Evolutionary conservation across 2,329 filamentous ascomycete species (phyloP), one percentile per base, ranked within the genome.

Genomic region (Zarea fungicola): DNA sequence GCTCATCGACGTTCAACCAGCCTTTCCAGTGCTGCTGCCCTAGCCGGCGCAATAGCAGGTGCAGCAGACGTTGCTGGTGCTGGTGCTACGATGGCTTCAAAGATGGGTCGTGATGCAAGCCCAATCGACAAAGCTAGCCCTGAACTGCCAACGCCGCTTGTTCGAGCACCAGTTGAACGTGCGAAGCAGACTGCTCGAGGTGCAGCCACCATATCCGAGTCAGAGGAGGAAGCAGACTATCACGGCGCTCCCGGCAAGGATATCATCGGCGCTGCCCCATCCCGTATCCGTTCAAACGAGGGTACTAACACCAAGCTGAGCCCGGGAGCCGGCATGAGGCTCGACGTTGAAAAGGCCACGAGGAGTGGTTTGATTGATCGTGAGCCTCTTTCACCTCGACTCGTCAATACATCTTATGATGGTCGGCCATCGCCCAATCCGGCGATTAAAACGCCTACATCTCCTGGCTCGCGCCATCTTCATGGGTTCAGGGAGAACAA

Each of bases 1-100:
- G 74, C 76, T 28, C 65, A 70, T n/a, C 59, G 62, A 11, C 70
- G 71, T 13, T 63, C 69, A 13, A 62, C 61, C 19, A 75, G 63
- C 31, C 50, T 71, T 6, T 69, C 73, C 2, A 65, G 69, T 14
- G 62, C 65, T 13, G 70, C 66, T 49, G 71, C 67, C 51, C 58
- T 67, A 3, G 67, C 69, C 18, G 32, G 39, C 8, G 25, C 31
- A 29, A 29, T 14, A 2, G 46, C 23, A 6, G 46, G 13, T 23
- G 46, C 11, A 14, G 39, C 39, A 55, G 54, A 22, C 52, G 51
- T 18, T 51, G 25, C 41, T 16, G 42, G 39, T 11, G 31, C 46
- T 10, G 26, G 39, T 11, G 31, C 46, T 10, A 25, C 41, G 16
- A 26, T 34, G 28, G 37, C 37, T 6, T n/a, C 46, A 7, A 36